These are phyloP conservation scores for Nadsonia starkeyi-henricii DNA, from an alignment of 1,139 yeast species.

Conservation along the genomic window DNA sequence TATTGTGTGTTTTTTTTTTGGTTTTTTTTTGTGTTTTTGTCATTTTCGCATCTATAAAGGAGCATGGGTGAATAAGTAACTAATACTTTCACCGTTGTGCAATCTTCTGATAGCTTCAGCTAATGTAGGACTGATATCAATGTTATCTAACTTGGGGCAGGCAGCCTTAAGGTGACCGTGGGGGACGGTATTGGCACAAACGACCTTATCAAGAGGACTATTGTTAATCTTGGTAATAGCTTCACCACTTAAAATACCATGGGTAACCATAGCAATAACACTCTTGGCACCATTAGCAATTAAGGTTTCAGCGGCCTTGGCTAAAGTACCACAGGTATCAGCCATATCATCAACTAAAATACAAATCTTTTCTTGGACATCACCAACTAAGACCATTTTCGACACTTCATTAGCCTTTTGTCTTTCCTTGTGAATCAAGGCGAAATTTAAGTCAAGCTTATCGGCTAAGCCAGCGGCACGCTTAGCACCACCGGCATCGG, in stretches of 20 bases:
- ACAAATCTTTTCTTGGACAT: conserved; percentile 76
- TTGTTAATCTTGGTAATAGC: conserved; percentile 75
- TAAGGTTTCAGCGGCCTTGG: conserved; percentile 87
- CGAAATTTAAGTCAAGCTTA: conserved; percentile 81
- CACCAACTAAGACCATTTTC: conserved; percentile 93
- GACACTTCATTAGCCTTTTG: conserved; percentile 90
- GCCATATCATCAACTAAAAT: conserved; percentile 96
- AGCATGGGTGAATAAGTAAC: conserved; percentile 74
- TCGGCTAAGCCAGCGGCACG: conserved; percentile 95
- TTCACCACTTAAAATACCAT: conserved; percentile 80
- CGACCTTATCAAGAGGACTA: conserved; percentile 63
- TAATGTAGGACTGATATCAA: conserved; percentile 65
- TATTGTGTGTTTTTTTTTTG: too few species aligned
- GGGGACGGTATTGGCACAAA: conserved; percentile 91
- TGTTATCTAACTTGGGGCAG: conserved; percentile 66
- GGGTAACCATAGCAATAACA: conserved; percentile 92
- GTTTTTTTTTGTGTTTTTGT: too few species aligned
- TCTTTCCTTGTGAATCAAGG: conserved; percentile 92
- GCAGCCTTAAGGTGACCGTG: conserved; percentile 52
- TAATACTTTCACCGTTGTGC: conserved; percentile 94
- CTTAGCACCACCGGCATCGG: conserved; percentile 99
- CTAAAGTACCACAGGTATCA: conserved; percentile 93
- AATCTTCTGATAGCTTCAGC: conserved; percentile 91
- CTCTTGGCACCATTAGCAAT: conserved; percentile 59
- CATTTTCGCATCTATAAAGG: conserved; percentile 23